These are phyloP conservation scores for Ceratopteris richardii DNA, from an alignment of 75 land plant species.

Conservation along the genomic window DNA sequence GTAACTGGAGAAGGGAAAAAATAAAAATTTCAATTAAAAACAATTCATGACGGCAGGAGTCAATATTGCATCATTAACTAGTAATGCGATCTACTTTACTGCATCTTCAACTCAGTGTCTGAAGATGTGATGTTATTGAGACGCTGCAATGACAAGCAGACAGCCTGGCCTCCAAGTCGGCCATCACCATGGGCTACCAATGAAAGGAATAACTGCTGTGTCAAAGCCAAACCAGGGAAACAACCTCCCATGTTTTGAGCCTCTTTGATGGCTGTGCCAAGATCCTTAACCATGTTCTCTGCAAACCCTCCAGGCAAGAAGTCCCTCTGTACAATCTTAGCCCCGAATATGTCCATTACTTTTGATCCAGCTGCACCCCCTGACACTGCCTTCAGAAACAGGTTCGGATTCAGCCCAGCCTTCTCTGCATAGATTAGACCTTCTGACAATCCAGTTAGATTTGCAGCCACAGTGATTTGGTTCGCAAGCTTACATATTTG, in stretches of 20 bases:
- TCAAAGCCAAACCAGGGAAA: slow-evolving; percentile 13
- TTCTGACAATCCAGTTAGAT: slow-evolving; percentile 70
- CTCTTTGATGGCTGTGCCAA: slow-evolving; percentile 63
- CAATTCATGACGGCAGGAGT: too few relatives aligned
- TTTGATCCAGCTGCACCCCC: slow-evolving; percentile 81
- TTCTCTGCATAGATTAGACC: slow-evolving; percentile 76
- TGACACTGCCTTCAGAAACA: slow-evolving; percentile 52
- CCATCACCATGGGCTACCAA: slow-evolving; percentile 17
- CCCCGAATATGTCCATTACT: slow-evolving; percentile 61
- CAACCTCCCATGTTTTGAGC: slow-evolving; percentile 4
- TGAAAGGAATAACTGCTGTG: slow-evolving; percentile 13
- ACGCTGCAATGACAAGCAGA: slow-evolving; percentile 15
- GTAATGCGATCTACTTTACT: too few relatives aligned
- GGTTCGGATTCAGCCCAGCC: slow-evolving; percentile 55
- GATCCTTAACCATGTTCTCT: slow-evolving; percentile 80
- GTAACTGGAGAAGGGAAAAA: too few relatives aligned
- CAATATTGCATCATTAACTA: too few relatives aligned
- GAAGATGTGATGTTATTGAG: slow-evolving; percentile 8
- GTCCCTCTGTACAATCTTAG: slow-evolving; percentile 63
- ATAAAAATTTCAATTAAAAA: too few relatives aligned
- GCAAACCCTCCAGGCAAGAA: slow-evolving; percentile 71
- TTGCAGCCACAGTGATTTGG: slow-evolving; percentile 63
- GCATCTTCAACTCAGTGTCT: too few relatives aligned
- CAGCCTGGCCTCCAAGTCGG: slow-evolving; percentile 13
- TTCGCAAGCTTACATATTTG: slow-evolving; percentile 73